Conservation (phyloP, 1,284 basidiomycete genomes). For the Tremellales sp. region DNA sequence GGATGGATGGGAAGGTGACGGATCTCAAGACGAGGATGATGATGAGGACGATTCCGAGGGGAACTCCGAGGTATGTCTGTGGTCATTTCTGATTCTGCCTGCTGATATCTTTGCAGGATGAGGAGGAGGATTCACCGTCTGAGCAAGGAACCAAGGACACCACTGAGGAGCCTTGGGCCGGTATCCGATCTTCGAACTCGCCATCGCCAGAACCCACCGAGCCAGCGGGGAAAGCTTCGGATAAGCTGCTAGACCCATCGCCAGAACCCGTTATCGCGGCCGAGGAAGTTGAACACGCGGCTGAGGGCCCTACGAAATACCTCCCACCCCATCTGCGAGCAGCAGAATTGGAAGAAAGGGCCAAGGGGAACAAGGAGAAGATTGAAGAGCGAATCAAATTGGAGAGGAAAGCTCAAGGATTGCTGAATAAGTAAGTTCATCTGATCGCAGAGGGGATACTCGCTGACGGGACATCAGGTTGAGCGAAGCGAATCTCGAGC, state of each 20-base stretch:
- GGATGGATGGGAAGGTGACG: constrained; percentile 7
- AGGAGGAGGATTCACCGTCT: constrained; percentile 9
- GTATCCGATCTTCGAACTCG: too few species aligned
- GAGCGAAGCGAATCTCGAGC: constrained; percentile 85
- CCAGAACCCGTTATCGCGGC: constrained; percentile 5
- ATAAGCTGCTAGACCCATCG: too few species aligned
- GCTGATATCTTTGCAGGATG: too few species aligned
- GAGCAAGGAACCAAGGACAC: too few species aligned
- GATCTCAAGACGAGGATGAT: constrained; percentile 12
- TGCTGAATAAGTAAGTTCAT: constrained; percentile 69
- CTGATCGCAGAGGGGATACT: not conserved
- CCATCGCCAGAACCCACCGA: too few species aligned
- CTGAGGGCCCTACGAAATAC: constrained; percentile 45
- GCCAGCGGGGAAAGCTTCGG: too few species aligned
- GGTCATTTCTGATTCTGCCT: too few species aligned
- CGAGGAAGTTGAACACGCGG: constrained; percentile 12
- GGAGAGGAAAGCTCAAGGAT: constrained; percentile 74
- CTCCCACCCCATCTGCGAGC: constrained; percentile 54
- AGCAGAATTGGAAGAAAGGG: constrained; percentile 42
- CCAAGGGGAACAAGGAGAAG: constrained; percentile 40
- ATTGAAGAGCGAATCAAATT: constrained; percentile 63
- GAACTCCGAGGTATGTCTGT: constrained; percentile 6
- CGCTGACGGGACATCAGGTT: constrained; percentile 54
- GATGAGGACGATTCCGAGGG: constrained; percentile 18
- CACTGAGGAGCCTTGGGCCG: too few species aligned